A percentile compares a stretch with the other conserved stretches of the same genome.
These are phyloP conservation scores for Exobasidium cylindrosporum DNA, from an alignment of 1,284 basidiomycete genomes.

Conservation along the genomic window DNA sequence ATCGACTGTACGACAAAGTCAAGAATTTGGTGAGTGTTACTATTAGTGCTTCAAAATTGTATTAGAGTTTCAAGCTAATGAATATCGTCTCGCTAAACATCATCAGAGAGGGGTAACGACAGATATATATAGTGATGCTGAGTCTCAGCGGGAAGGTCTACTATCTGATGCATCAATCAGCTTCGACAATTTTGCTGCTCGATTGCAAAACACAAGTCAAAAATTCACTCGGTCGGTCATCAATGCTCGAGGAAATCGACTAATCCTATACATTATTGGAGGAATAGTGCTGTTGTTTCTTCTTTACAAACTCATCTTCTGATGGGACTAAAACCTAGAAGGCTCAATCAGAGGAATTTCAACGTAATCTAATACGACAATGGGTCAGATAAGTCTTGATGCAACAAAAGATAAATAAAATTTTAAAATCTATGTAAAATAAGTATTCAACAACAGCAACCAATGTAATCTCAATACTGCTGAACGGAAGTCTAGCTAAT, in stretches of 20 bases:
- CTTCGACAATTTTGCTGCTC: conserved; percentile 19
- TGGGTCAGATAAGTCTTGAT: too few species aligned
- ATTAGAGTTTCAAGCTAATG: not conserved
- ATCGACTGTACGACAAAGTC: conserved; percentile 19
- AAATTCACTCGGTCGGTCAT: conserved; percentile 19
- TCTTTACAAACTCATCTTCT: conserved; percentile 15
- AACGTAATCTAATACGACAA: too few species aligned
- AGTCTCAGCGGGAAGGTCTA: conserved; percentile 20
- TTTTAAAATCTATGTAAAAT: too few species aligned
- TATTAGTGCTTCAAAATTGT: not conserved
- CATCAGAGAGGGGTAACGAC: conserved; percentile 19
- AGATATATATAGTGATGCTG: conserved; percentile 22
- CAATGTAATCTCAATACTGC: too few species aligned
- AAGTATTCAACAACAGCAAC: too few species aligned
- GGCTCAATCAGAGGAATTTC: too few species aligned
- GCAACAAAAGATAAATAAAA: too few species aligned
- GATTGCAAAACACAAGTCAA: conserved; percentile 11
- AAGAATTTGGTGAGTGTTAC: conserved; percentile 19
- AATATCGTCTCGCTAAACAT: not conserved
- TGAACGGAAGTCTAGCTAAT: conserved; percentile 21
- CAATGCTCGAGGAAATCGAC: conserved; percentile 10
- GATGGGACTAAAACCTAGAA: not conserved
- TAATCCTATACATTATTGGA: conserved; percentile 21
- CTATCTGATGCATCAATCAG: conserved; percentile 16
- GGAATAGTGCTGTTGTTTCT: conserved; percentile 17